A percentile compares a stretch with the other conserved stretches of the same genome.
phyloP scores from a whole-genome alignment of 176 grass and related monocot species.

The Carex scoparia region DNA sequence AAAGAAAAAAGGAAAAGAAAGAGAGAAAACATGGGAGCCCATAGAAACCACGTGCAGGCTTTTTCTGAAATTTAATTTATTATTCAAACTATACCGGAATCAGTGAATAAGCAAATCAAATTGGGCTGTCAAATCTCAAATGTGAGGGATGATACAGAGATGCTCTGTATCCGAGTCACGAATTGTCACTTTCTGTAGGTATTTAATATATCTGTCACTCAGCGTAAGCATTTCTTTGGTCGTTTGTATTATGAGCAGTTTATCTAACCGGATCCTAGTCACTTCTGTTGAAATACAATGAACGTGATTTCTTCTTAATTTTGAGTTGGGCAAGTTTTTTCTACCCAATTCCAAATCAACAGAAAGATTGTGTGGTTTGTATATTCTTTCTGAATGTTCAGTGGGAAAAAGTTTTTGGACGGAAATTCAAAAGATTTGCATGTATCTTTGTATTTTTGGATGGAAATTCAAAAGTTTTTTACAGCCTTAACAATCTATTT shows the following conservation, averaged over 20 bases:
- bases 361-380: neutral
- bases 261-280: conserved; percentile 14
- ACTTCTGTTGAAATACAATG: conserved; percentile 1
- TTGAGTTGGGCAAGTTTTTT: no score
- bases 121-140: neutral
- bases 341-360: neutral
- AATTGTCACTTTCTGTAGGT: conserved; percentile 2
- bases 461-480: neutral
- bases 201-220: neutral
- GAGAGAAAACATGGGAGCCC: no score
- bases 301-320: neutral
- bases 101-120: conserved; percentile 3
- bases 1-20: neutral
- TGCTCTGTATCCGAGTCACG: conserved; percentile 22
- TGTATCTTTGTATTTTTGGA: neutral
- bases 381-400: neutral
- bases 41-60: neutral
- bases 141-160: neutral
- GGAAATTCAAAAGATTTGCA: neutral
- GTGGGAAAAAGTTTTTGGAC: neutral
- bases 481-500: neutral
- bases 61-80: neutral
- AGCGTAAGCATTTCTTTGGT: neutral
- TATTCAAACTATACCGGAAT: neutral
- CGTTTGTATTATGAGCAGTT: neutral